Evolutionary conservation across 257 asterid species (phyloP).

Genomic region (Petunia secreta): DNA sequence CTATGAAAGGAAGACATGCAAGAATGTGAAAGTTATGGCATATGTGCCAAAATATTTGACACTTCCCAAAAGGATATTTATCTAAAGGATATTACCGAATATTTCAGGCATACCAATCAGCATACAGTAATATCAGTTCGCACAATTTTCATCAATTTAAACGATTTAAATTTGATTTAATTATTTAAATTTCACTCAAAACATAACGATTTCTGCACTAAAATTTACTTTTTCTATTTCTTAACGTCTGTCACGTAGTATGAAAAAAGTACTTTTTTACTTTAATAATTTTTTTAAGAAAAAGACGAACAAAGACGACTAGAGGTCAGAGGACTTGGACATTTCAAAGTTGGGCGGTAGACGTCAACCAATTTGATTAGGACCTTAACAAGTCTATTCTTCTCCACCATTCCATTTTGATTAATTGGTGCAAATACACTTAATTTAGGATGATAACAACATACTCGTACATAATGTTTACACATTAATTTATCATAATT

Average conservation of each 20-base stretch:
- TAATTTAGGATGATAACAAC: neutral
- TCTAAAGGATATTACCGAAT: no score
- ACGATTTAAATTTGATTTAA: neutral
- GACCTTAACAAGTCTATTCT: neutral
- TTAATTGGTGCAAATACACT: constrained; percentile 3
- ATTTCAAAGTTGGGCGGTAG: neutral
- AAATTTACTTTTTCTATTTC: neutral
- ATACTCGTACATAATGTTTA: no score
- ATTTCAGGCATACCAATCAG: no score
- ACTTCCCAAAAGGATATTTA: no score
- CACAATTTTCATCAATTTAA: neutral
- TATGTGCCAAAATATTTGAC: no score
- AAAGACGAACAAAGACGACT: neutral
- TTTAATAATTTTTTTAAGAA: neutral
- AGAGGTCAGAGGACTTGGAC: neutral
- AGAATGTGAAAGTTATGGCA: neutral
- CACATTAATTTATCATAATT: no score
- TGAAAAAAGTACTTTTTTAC: neutral
- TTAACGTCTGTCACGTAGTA: neutral
- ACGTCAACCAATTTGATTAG: neutral
- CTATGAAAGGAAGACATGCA: neutral
- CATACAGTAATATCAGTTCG: neutral
- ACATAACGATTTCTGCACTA: neutral
- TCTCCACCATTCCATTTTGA: neutral
- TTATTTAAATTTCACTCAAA: neutral